These are phyloP conservation scores for Tylopilus felleus DNA, from an alignment of 768 basidiomycete species.

Conservation along the genomic window DNA sequence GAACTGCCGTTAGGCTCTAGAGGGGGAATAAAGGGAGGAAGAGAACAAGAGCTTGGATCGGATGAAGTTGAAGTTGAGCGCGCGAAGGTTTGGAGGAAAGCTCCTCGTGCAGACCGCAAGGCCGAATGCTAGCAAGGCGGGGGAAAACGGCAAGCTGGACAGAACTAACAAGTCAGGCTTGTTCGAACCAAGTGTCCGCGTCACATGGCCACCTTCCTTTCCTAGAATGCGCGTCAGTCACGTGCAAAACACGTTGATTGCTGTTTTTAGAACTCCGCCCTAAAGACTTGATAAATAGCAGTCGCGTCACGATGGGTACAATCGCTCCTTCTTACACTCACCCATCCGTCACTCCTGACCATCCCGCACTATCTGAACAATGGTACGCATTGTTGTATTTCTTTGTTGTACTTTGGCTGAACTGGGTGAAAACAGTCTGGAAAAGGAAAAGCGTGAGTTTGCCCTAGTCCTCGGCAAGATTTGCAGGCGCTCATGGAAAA, in stretches of 20 bases:
- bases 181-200: slow-evolving; percentile 16
- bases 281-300: slow-evolving; percentile 29
- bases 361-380: slow-evolving; percentile 14
- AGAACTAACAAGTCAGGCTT: background rate
- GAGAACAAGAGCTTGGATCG: slow-evolving; percentile 10
- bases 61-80: slow-evolving; percentile 15
- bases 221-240: slow-evolving; percentile 27
- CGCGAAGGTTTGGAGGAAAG: slow-evolving; percentile 20
- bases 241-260: slow-evolving; percentile 35
- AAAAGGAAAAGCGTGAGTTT: slow-evolving; percentile 51
- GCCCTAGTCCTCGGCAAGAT: slow-evolving; percentile 1
- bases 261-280: slow-evolving; percentile 31
- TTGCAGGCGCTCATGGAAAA: background rate
- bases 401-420: slow-evolving; percentile 6
- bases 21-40: background rate
- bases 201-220: slow-evolving; percentile 21
- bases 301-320: slow-evolving; percentile 18
- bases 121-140: slow-evolving; percentile 8
- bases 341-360: slow-evolving; percentile 11
- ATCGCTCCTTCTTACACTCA: slow-evolving; percentile 14
- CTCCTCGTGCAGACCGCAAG: slow-evolving; percentile 35
- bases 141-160: slow-evolving; percentile 9
- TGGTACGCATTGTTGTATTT: slow-evolving; percentile 28
- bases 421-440: slow-evolving; percentile 39
- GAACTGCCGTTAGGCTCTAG: slow-evolving; percentile 25